Evolutionary conservation across 441 rosid genomes (phyloP), one percentile per base, ranked within the genome.

Genomic region (Isatis lusitanica): DNA sequence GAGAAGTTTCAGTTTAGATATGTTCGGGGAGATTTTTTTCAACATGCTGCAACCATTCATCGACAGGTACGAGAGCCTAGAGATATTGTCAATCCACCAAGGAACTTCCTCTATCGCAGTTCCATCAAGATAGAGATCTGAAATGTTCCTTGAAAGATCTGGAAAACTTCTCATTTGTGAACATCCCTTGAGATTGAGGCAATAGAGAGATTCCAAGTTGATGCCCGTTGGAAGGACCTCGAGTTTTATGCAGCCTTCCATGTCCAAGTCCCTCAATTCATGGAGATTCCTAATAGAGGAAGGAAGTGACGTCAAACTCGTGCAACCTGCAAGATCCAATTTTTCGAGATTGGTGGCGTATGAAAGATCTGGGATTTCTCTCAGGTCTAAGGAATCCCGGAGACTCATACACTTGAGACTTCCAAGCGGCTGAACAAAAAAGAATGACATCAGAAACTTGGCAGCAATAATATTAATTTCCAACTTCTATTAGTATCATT

Each of bases 41-140:
- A 57, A 44, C 40, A 4, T 30, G 26, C 21, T 57, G 68, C 68
- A 64, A 40, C 52, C 53, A n/a, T 10, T 43, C 73, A 69, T 69
- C 10, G 63, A 39, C 16, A 69, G 51, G 51, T n/a, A n/a, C n/a
- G n/a, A n/a, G n/a, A n/a, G n/a, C n/a, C n/a, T n/a, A n/a, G 15
- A 11, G 1, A 60, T 39, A 0, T 60, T 40, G 4, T 60, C 65
- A 1, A 60, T 40, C 65, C 65, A 60, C 2, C 35, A 0, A 39
- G 65, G 65, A 30, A 68, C 50, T 44, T 74, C 79, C 33, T 62
- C 48, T 9, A 71, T 63, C 33, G 65, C 74, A 16, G 77, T 74
- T 33, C 17, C 63, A 8, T 17, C 31, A 48, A 80, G 59, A 52
- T 18, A 10, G 6, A 80, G 48, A 4, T 16, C 2, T 2, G 21